Base-by-base conservation (phyloP, 208 protist genomes). In the Trypanosomatidae sp. region DNA sequence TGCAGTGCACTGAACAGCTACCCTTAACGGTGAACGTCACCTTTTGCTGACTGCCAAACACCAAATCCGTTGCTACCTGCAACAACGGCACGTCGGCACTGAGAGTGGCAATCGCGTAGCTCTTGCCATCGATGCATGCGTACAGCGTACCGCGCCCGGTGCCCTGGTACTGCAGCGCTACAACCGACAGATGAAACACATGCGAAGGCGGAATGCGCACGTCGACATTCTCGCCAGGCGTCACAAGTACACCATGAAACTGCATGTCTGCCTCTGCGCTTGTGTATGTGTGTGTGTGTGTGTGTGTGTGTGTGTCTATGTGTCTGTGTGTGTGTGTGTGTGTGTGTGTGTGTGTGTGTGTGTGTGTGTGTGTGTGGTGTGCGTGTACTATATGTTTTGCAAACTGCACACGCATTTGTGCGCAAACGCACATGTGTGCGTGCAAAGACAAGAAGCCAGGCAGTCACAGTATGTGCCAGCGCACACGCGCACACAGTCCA, bases 1-100 rank as follows among this genome's bases (percentile, higher is more conserved):
- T 64, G 61, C 76, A 87, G 71, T 92, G 76, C 32, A 88, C 61
- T 11, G 66, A 35, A 11, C 56, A 42, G 10, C 63, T 68, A 26
- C 84, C 84, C 62, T 92, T 92, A 26, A 72, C 78, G 46, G 66
- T 64, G 49, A 92, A 89, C 3, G 64, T 60, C 2, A 83, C 76
- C n/a, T 65, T 51, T 50, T 92, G 84, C 35, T 66, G 46, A 27
- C 57, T 60, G 56, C 78, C 81, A 50, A 92, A 92, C 38, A 92
- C 66, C n/a, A 92, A 62, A 45, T 92, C 84, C 4, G 56, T 64
- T 0, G 79, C 33, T 13, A 67, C 50, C 50, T 92, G 84, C 25
- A 88, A 55, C 8, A 87, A 49, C 48, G 66, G 66, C 7, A 52
- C 41, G 40, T 68, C 53, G 3, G 64, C 51, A 50, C 88, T 78